These are phyloP conservation scores for Psilocybe subaeruginosa DNA, from an alignment of 768 basidiomycete genomes.

Conservation along the genomic window DNA sequence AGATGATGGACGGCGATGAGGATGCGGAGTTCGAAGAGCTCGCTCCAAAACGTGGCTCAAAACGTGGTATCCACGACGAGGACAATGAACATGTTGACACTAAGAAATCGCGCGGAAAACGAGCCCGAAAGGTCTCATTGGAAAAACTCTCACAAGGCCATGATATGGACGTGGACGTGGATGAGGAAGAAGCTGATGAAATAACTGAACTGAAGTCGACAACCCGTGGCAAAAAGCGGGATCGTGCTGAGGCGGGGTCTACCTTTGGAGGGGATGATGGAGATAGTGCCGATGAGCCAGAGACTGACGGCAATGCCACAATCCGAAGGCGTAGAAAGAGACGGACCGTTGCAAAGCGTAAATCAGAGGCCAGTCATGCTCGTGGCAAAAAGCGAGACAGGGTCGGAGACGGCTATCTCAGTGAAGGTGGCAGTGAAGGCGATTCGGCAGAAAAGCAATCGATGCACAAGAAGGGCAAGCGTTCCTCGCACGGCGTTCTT, in stretches of 20 bases:
- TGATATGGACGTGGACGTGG: conserved; percentile 42
- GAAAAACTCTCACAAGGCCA: conserved; percentile 30
- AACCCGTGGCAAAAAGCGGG: conserved; percentile 72
- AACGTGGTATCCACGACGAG: conserved; percentile 46
- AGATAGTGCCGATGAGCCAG: conserved; percentile 40
- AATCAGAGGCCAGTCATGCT: conserved; percentile 41
- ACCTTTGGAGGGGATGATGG: conserved; percentile 69
- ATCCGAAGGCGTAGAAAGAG: conserved; percentile 57
- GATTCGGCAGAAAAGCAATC: conserved; percentile 22
- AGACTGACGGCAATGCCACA: conserved; percentile 37
- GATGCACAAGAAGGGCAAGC: conserved; percentile 57
- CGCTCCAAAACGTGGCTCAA: conserved; percentile 45
- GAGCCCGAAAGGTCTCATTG: conserved; percentile 55
- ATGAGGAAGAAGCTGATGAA: conserved; percentile 48
- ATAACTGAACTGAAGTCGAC: conserved; percentile 38
- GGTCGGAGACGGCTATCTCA: conserved; percentile 49
- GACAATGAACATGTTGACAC: conserved; percentile 48
- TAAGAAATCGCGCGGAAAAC: conserved; percentile 50
- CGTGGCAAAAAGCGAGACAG: conserved; percentile 74
- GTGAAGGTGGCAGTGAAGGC: conserved; percentile 42
- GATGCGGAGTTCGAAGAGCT: conserved; percentile 42
- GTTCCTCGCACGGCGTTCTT: conserved; percentile 27
- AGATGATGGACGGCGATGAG: conserved; percentile 50
- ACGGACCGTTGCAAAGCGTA: conserved; percentile 56
- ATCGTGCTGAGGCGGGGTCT: conserved; percentile 73